phyloP scores from a whole-genome alignment of 208 protist species.

The Trypanosoma theileri region DNA sequence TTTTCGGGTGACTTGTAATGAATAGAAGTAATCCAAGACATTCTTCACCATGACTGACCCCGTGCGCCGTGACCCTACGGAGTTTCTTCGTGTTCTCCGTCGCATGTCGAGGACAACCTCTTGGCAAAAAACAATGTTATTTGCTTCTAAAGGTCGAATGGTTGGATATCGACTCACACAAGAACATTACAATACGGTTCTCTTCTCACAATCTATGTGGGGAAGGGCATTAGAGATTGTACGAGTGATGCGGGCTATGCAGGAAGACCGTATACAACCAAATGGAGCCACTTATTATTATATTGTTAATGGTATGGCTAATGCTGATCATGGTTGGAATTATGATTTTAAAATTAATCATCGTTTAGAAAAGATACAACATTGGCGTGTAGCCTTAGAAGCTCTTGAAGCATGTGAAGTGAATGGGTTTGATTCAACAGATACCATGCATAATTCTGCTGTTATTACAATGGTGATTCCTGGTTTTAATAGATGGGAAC shows the following conservation, averaged over 20 bases:
- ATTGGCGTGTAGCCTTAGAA: constrained; percentile 88
- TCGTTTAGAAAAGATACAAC: constrained; percentile 84
- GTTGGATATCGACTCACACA: constrained; percentile 85
- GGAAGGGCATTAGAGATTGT: constrained; percentile 88
- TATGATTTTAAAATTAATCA: constrained; percentile 91
- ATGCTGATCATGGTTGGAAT: constrained; percentile 90
- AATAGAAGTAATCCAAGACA: not conserved
- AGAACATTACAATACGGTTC: constrained; percentile 91
- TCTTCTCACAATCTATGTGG: constrained; percentile 91
- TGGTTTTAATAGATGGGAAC: constrained; percentile 84
- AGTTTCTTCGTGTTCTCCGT: constrained; percentile 88
- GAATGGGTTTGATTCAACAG: constrained; percentile 89
- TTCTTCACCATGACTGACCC: constrained; percentile 80
- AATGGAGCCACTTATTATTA: constrained; percentile 92
- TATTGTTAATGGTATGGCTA: constrained; percentile 91
- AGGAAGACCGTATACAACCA: constrained; percentile 84
- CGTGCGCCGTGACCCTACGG: constrained; percentile 83
- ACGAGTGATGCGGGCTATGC: constrained; percentile 84
- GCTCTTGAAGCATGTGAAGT: constrained; percentile 83
- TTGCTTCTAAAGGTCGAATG: constrained; percentile 89
- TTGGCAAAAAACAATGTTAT: constrained; percentile 92
- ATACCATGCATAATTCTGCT: constrained; percentile 92
- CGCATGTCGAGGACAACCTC: constrained; percentile 87
- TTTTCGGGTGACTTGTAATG: not conserved
- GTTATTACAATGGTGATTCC: constrained; percentile 88